Percentiles rank a stretch among this genome's conserved stretches.
Evolutionary conservation across 768 basidiomycete genomes (phyloP).

Genomic region (Trametes elegans): DNA sequence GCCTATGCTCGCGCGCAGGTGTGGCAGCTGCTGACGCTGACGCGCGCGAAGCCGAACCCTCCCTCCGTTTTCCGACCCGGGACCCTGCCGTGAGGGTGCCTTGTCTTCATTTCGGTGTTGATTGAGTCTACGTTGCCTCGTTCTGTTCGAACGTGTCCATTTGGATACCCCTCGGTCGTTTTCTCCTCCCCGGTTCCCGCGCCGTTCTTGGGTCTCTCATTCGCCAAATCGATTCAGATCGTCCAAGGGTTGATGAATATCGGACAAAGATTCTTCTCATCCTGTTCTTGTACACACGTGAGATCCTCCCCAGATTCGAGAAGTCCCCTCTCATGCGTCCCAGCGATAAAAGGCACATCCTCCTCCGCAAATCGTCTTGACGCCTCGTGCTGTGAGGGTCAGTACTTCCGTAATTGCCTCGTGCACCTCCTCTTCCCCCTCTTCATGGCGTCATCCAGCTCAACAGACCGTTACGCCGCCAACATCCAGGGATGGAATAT

Average conservation of each 20-base stretch:
- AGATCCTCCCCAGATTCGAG: constrained; percentile 20
- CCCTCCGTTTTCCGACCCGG: too few relatives aligned
- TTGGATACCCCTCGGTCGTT: constrained; percentile 6
- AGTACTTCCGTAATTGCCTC: constrained; percentile 29
- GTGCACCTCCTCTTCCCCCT: constrained; percentile 29
- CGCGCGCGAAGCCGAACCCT: too few relatives aligned
- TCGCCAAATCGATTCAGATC: constrained; percentile 23
- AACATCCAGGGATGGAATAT: constrained; percentile 28
- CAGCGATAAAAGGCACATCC: constrained; percentile 21
- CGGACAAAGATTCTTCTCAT: constrained; percentile 17
- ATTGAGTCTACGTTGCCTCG: constrained; percentile 13
- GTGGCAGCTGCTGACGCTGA: too few relatives aligned
- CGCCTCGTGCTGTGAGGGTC: constrained; percentile 28
- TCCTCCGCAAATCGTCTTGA: constrained; percentile 17
- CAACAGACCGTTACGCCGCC: constrained; percentile 27
- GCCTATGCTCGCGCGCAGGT: too few relatives aligned
- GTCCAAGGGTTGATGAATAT: constrained; percentile 24
- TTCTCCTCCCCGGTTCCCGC: constrained; percentile 16
- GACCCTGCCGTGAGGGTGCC: constrained; percentile 1
- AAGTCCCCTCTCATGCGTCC: constrained; percentile 10
- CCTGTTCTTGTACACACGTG: constrained; percentile 22
- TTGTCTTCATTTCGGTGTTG: constrained; percentile 10
- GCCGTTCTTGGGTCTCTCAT: constrained; percentile 11
- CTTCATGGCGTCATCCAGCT: constrained; percentile 32
- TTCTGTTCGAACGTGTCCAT: constrained; percentile 6